These are phyloP conservation scores for Byssoonygena ceratinophila DNA, from an alignment of 2,329 filamentous ascomycete genomes.

Conservation along the genomic window DNA sequence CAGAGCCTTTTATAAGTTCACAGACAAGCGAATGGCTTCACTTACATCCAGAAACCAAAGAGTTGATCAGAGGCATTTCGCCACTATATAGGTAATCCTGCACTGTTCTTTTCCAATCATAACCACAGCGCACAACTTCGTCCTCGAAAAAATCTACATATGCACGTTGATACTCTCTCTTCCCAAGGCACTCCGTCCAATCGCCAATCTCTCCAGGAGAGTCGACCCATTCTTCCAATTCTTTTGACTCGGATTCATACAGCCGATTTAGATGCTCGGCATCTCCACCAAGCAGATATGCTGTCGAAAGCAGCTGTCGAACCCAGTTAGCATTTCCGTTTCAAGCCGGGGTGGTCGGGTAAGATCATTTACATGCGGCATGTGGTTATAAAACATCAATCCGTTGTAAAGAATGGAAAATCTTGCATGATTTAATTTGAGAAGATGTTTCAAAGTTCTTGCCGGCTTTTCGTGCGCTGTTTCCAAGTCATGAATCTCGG, in stretches of 20 bases:
- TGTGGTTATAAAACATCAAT: conserved; percentile 68
- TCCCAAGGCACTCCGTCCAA: conserved; percentile 76
- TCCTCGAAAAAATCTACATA: conserved; percentile 96
- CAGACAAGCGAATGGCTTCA: conserved; percentile 11
- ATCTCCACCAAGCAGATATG: conserved; percentile 72
- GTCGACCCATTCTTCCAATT: conserved; percentile 68
- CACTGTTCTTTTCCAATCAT: conserved; percentile 74
- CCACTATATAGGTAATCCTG: conserved; percentile 59
- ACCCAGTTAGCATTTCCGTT: conserved; percentile 8
- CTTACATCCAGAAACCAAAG: conserved; percentile 67
- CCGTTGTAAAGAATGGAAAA: conserved; percentile 72
- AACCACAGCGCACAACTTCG: conserved; percentile 62
- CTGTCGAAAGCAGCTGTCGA: conserved; percentile 59
- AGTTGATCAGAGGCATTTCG: conserved; percentile 68
- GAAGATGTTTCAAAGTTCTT: conserved; percentile 75
- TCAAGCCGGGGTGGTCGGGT: neutral
- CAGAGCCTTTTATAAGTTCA: neutral
- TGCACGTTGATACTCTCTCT: conserved; percentile 73
- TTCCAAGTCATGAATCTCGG: conserved; percentile 70
- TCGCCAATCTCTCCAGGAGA: conserved; percentile 76
- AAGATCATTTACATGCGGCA: conserved; percentile 52
- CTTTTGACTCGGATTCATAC: conserved; percentile 64
- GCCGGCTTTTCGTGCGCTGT: conserved; percentile 66
- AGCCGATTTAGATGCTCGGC: conserved; percentile 63
- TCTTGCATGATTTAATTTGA: conserved; percentile 87